phyloP scores from a whole-genome alignment of 2,329 filamentous ascomycete species.

The Catunica adiposa region DNA sequence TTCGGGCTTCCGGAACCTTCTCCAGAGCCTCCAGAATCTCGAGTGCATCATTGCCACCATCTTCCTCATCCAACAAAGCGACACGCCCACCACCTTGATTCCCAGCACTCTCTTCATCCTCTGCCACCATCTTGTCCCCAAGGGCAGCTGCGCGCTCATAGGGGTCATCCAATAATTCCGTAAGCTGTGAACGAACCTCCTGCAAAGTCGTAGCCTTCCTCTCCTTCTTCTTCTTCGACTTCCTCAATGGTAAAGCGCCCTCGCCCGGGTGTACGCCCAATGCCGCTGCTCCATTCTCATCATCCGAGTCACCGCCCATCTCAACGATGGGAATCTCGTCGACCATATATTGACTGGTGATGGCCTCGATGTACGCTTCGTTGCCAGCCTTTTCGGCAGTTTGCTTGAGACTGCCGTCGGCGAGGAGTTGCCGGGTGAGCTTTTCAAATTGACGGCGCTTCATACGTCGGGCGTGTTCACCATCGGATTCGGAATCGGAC shows the following conservation, averaged over 20 bases:
- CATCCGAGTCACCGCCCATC: constrained; percentile 21
- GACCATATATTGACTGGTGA: constrained; percentile 65
- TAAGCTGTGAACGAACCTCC: constrained; percentile 71
- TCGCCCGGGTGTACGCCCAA: background rate
- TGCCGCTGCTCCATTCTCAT: constrained; percentile 19
- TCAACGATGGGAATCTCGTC: constrained; percentile 64
- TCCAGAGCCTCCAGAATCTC: constrained; percentile 1
- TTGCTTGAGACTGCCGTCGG: constrained; percentile 69
- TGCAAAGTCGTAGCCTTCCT: constrained; percentile 9
- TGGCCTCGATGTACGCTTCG: constrained; percentile 73
- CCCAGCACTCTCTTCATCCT: constrained; percentile 21
- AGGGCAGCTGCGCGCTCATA: constrained; percentile 28
- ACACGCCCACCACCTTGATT: constrained; percentile 18
- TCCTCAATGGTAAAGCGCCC: constrained; percentile 9
- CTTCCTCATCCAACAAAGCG: constrained; percentile 22
- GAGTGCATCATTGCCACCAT: constrained; percentile 22
- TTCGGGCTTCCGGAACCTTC: constrained; percentile 7
- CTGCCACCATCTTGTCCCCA: constrained; percentile 32
- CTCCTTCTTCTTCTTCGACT: constrained; percentile 12
- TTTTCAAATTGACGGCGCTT: constrained; percentile 80
- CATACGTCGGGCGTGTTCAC: constrained; percentile 58
- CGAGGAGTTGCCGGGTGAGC: constrained; percentile 75
- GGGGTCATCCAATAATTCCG: constrained; percentile 62
- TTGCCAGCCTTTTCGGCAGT: constrained; percentile 81
- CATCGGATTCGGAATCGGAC: constrained; percentile 80